These are phyloP conservation scores for Skeletonema menzelii DNA, from an alignment of 108 stramenopile species.

Conservation along the genomic window DNA sequence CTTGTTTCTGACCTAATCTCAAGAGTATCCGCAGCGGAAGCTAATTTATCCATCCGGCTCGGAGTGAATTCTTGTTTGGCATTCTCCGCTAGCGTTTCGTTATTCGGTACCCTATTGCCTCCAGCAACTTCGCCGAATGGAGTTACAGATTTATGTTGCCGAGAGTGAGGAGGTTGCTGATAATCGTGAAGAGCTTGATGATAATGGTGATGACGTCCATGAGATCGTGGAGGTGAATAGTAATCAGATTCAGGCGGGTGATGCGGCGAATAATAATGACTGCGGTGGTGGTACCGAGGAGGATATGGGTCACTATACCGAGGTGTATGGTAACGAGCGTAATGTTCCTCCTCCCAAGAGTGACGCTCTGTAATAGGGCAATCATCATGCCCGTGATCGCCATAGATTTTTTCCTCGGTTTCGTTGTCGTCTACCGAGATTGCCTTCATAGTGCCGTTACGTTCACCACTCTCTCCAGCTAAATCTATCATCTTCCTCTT, in stretches of 20 bases:
- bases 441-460: neutral
- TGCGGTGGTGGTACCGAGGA: neutral
- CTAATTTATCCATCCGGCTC: neutral
- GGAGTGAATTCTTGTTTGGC: neutral
- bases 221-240: neutral
- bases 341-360: neutral
- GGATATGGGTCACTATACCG: neutral
- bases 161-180: neutral
- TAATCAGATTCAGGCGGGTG: neutral
- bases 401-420: neutral
- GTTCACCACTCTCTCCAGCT: neutral
- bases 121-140: neutral
- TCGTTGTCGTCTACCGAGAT: neutral
- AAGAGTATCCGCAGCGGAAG: neutral
- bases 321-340: neutral
- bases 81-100: neutral
- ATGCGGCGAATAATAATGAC: neutral
- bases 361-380: neutral
- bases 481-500: neutral
- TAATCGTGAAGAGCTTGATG: neutral
- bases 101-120: neutral
- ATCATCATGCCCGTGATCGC: neutral
- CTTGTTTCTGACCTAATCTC: neutral
- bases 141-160: neutral
- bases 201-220: neutral